Evolutionary conservation across 2,329 filamentous ascomycete genomes (phyloP).

Genomic region (Colletotrichum chlorophyti): DNA sequence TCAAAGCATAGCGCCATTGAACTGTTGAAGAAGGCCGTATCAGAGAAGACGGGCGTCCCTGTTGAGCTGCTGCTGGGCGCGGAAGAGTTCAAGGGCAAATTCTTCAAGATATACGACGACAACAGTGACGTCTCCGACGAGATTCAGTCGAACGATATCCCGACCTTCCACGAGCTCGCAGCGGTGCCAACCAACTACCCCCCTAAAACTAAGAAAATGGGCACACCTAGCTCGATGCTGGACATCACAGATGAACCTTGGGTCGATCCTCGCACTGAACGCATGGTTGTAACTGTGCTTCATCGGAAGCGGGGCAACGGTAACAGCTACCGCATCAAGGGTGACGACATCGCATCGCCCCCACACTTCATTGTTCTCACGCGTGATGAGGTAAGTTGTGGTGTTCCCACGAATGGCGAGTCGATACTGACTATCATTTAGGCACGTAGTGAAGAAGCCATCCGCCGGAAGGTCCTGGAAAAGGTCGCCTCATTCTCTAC

Average conservation of each 20-base stretch:
- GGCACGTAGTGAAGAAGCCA: constrained; percentile 68
- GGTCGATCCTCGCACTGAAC: constrained; percentile 65
- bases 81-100: constrained; percentile 83
- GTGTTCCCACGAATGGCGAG: constrained; percentile 42
- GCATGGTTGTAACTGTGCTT: constrained; percentile 74
- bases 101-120: constrained; percentile 88
- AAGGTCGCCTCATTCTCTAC: constrained; percentile 81
- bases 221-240: constrained; percentile 54
- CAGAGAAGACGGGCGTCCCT: constrained; percentile 70
- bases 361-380: constrained; percentile 79
- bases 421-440: constrained; percentile 29
- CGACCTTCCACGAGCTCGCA: constrained; percentile 80
- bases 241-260: constrained; percentile 49
- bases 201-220: constrained; percentile 52
- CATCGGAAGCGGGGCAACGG: constrained; percentile 52
- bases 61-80: constrained; percentile 74
- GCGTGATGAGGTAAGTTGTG: constrained; percentile 68
- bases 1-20: constrained; percentile 77
- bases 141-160: constrained; percentile 70
- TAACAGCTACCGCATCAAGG: constrained; percentile 5
- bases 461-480: constrained; percentile 80
- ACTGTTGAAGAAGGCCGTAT: constrained; percentile 72
- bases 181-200: constrained; percentile 80
- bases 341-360: constrained; percentile 43
- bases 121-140: constrained; percentile 71